Evolutionary conservation across 2,329 filamentous ascomycete genomes (phyloP), one percentile per base, ranked within the genome.

Genomic region (Talaromyces sp.): DNA sequence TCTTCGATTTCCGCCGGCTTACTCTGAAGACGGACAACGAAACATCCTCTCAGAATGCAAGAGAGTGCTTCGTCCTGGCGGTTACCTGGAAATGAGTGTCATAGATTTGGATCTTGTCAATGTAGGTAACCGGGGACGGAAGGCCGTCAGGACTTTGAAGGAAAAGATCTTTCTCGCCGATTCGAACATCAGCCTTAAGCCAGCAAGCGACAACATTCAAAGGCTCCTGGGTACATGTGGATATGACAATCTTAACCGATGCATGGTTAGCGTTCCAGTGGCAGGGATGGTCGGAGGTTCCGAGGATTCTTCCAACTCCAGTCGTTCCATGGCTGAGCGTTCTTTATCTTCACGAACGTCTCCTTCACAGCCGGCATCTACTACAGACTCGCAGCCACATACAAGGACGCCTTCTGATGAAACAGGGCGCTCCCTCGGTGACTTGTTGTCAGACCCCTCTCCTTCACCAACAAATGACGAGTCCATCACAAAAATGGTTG

Each of bases 401-500:
- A 62, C 49, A n/a, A 74, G 73, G 56, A 69, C 71, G 4, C 70
- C 73, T 5, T 76, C 73, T 3, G 74, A 76, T 27, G 73, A 77
- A 28, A 69, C 70, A 6, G 76, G 78, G 44, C 65, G 78, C 15
- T 78, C 77, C 4, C 78, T 92, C 1, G 86, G 87, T 1, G 89
- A 92, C 69, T 86, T 92, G 77, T 88, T 92, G 75, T 86, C 83
- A 32, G 88, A 91, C 65, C 82, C 87, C 39, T 84, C 85, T n/a
- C 82, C 87, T n/a, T 85, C 86, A 8, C 81, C 85, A 0, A 80
- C 84, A 15, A 88, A 89, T 25, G 92, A 96, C 67, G 91, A 92
- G 70, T 88, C 87, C 66, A 96, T 98, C 71, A 91, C 92, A 15
- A 93, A 91, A 71, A 96, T 96, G 82, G 92, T 98, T 25, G 89